phyloP scores from a whole-genome alignment of 345 rosid species.

The Lumnitzera littorea region DNA sequence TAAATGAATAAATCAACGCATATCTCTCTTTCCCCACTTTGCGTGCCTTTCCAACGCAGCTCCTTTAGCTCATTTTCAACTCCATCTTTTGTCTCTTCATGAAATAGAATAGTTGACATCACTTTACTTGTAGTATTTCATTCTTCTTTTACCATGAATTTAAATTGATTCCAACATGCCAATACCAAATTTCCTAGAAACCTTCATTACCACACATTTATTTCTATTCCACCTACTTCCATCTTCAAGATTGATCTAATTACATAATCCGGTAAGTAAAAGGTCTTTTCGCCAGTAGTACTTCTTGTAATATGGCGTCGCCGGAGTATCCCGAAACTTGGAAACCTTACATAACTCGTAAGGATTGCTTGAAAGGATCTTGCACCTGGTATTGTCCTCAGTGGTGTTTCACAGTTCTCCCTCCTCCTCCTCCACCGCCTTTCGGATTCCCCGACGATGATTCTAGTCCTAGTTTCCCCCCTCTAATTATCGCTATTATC shows the following conservation, averaged over 20 bases:
- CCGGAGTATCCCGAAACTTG: conserved; percentile 31
- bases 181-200: background rate
- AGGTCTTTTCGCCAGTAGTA: background rate
- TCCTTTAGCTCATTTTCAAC: conserved; percentile 9
- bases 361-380: conserved; percentile 70
- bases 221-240: too few relatives aligned
- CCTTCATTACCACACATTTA: too few relatives aligned
- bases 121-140: background rate
- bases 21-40: background rate
- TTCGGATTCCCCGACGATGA: conserved; percentile 22
- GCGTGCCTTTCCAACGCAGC: conserved; percentile 21
- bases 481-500: conserved; percentile 72
- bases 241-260: too few relatives aligned
- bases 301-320: conserved; percentile 23
- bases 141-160: background rate
- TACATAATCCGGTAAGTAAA: too few relatives aligned
- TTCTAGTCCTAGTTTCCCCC: conserved; percentile 59
- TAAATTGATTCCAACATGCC: background rate
- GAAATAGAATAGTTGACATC: background rate
- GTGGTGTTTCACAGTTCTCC: conserved; percentile 65
- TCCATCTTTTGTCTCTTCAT: conserved; percentile 10
- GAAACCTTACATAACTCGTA: conserved; percentile 47
- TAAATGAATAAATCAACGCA: conserved; percentile 4
- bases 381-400: conserved; percentile 78
- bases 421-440: conserved; percentile 73